Base-by-base conservation (phyloP, 2,329 filamentous ascomycete species). In the Fusarium penzigii region DNA sequence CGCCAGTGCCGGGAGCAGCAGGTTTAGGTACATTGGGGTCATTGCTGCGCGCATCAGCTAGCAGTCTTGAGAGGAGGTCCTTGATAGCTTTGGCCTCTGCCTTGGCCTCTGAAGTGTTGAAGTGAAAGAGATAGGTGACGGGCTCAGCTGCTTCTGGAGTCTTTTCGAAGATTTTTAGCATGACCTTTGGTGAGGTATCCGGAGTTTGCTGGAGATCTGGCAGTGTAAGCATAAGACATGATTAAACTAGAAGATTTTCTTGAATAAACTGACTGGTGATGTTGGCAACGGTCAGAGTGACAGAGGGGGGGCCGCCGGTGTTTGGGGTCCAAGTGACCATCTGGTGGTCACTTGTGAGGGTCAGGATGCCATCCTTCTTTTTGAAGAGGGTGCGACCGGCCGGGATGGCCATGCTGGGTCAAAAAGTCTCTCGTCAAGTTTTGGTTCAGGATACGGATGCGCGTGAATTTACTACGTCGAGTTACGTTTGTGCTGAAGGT, bases 191-290 rank as follows among this genome's bases (percentile, higher is more conserved):
- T 36, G 85, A 86, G n/a, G 80, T 86, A 54, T 91, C 90, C 12
- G 94, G 92, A 1, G 94, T 97, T 71, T 97, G 93, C 72, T 99
- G 93, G 44, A 99, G 83, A 74, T 97, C 90, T 94, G n/a, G 16
- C 11, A 10, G 29, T 14, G 34, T 8, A 16, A 41, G 38, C 45
- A 32, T 6, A 9, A 36, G 32, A 11, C 10, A 12, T 14, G 32
- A 36, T 3, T 3, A 36, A 36, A 11, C 32, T 36, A 12, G 32
- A 11, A 5, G 10, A 25, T 5, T 25, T 7, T 25, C 20, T 25
- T 7, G 20, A 25, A 36, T 48, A 42, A 47, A 57, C 87, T 68
- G 78, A 94, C 90, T 97, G 46, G 88, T 91, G 66, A 97, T 93
- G 63, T 87, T 87, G 50, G 82, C 75, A 49, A 97, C 82, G 8